phyloP scores from a whole-genome alignment of 495 filamentous ascomycete species.

The Cetradonia linearis region DNA sequence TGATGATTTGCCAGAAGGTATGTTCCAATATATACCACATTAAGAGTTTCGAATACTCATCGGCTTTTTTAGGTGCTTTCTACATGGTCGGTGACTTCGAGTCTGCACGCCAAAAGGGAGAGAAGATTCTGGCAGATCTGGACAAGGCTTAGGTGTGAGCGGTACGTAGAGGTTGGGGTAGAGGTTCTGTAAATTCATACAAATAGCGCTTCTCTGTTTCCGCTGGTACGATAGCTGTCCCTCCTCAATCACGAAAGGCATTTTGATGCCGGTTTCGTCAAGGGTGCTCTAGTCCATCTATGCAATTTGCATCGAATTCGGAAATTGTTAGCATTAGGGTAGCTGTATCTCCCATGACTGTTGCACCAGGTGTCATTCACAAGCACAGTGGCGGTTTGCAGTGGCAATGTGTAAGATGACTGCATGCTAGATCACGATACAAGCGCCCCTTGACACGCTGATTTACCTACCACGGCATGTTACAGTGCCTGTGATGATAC shows the following conservation, averaged over 20 bases:
- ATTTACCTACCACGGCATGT: no score
- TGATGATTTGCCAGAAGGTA: slow-evolving; percentile 88
- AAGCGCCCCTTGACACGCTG: no score
- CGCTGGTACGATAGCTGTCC: slow-evolving; percentile 3
- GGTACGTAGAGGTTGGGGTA: background rate
- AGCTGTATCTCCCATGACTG: background rate
- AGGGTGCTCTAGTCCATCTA: background rate
- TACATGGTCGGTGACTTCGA: slow-evolving; percentile 98
- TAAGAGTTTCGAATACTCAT: slow-evolving; percentile 13
- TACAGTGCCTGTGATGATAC: no score
- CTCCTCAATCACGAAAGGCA: background rate
- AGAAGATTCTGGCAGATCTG: slow-evolving; percentile 97
- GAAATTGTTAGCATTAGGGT: background rate
- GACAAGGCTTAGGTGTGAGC: slow-evolving; percentile 39
- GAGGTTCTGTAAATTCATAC: slow-evolving; percentile 13
- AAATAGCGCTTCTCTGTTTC: slow-evolving; percentile 3
- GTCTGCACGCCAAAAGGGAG: slow-evolving; percentile 89
- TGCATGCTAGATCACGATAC: no score
- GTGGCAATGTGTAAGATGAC: no score
- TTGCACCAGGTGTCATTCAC: no score
- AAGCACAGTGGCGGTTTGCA: background rate
- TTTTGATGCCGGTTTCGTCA: background rate
- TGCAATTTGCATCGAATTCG: background rate
- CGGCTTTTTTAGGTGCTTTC: slow-evolving; percentile 51
- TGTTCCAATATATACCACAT: slow-evolving; percentile 16